Evolutionary conservation across 805 yeast genomes (phyloP), one percentile per base, ranked within the genome.

Genomic region (Lipomyces orientalis): DNA sequence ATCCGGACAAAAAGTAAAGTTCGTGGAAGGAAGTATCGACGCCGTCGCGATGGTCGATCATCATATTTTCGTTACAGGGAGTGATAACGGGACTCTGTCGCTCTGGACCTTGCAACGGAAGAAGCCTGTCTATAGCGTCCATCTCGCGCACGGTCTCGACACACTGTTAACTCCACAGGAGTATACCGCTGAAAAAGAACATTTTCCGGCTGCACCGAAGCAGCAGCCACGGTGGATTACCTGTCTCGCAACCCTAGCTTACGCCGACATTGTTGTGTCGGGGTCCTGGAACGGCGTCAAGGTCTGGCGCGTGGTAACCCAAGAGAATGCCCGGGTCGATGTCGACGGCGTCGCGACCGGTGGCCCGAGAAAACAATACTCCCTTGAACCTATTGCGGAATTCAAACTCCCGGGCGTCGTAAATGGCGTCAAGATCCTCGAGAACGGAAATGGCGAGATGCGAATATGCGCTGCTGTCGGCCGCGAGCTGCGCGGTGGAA

Each of bases 31-130:
- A 12, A 88, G 95, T 70, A 88, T 94, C 62, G 98, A 94, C 74
- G 89, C 90, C 75, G 95, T 93, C 43, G 81, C 90, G 12, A 93
- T 93, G 97, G 79, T 91, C 64, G 99, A 95, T 79, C 97, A 93
- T 78, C 86, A 93, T 34, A 93, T 90, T 77, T 95, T 95, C 76
- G 88, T 95, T 58, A 93, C 98, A 0, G 98, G 98, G 4, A 89
- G 97, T 16, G 99, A 95, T 76, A 94, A 93, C 77, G 99, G 99
- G 55, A 90, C 87, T 75, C 80, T 95, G 39, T 81, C 91, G n/a
- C 81, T 95, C 69, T 95, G 99, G 99, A 88, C 97, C 1, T 80
- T 90, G 65, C 88, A 91, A 33, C 92, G 92, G 80, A 95, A 95
- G 85, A 93, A 92, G 79, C 96, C 98, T 16, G 79, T 90, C 35